A percentile compares a stretch with the other conserved stretches of the same genome.
Conservation (phyloP, 2,329 filamentous ascomycete genomes). For the Neoarthrinium moseri region DNA sequence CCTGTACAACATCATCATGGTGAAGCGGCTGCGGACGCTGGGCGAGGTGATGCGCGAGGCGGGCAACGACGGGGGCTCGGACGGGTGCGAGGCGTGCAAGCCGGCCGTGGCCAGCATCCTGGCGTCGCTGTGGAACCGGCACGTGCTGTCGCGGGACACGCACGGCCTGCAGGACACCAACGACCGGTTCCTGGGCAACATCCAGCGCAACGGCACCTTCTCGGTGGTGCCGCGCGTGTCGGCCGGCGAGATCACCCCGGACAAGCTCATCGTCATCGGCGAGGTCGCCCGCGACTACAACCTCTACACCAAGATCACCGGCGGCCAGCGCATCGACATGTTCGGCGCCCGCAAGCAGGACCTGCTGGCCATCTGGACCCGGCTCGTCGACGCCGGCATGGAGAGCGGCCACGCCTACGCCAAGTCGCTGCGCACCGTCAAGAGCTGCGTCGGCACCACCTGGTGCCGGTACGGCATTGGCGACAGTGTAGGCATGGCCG, state of each 20-base stretch:
- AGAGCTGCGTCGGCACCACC: slow-evolving; percentile 86
- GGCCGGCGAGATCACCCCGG: slow-evolving; percentile 83
- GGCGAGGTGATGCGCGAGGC: slow-evolving; percentile 74
- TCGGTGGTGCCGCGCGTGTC: slow-evolving; percentile 82
- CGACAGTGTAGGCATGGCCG: slow-evolving; percentile 88
- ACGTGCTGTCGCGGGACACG: slow-evolving; percentile 69
- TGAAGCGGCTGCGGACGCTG: slow-evolving; percentile 74
- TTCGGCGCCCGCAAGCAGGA: slow-evolving; percentile 90
- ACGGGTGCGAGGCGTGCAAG: slow-evolving; percentile 86
- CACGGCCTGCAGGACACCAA: slow-evolving; percentile 88
- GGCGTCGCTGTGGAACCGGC: slow-evolving; percentile 78
- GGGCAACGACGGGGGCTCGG: slow-evolving; percentile 68
- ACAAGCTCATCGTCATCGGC: slow-evolving; percentile 81
- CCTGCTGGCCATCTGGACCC: slow-evolving; percentile 76
- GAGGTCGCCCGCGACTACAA: slow-evolving; percentile 80
- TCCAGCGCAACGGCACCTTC: slow-evolving; percentile 88
- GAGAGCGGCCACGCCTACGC: slow-evolving; percentile 90
- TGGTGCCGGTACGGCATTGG: slow-evolving; percentile 90
- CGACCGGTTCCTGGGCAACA: slow-evolving; percentile 83
- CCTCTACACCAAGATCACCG: slow-evolving; percentile 89
- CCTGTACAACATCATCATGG: slow-evolving; percentile 84
- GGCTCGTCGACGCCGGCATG: slow-evolving; percentile 79
- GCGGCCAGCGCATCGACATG: slow-evolving; percentile 88
- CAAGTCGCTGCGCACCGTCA: slow-evolving; percentile 84
- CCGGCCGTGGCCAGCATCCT: slow-evolving; percentile 80